Evolutionary conservation across 495 filamentous ascomycete species (phyloP), one percentile per base, ranked within the genome.

Genomic region (Xylaria scruposa): DNA sequence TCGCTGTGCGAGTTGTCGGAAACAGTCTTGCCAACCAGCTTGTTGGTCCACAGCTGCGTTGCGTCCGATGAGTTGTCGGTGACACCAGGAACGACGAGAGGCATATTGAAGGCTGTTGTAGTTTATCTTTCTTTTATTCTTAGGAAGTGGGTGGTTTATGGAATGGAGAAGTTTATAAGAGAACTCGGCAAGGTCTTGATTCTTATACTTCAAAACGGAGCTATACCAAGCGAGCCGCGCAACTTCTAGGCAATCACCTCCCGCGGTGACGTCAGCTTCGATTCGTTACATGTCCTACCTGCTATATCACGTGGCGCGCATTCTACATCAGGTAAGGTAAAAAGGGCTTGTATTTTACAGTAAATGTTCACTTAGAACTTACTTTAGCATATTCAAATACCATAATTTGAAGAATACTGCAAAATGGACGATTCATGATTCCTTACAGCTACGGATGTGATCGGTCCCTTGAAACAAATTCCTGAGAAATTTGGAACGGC

Each of bases 11-110:
- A 58, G 36, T 78, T 72, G 0, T 87, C 85, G 19, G 74, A 76
- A 6, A 86, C 72, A 6, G 88, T 93, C 89, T 95, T 95, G 71
- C 93, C 92, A 64, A 90, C 88, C 19, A 95, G 84, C 85, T 93
- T 93, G 79, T 85, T 88, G 53, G 81, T 81, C 93, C 93, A 95
- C 72, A 91, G 88, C 49, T 87, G 82, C 72, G 89, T 89, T 78
- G 83, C 80, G 76, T 87, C 84, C 40, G 49, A 63, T 13, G 81
- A 78, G 80, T 84, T 86, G 77, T 85, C 87, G 72, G 76, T 79
- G 83, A 94, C 83, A 77, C 89, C 91, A 17, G 92, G 92, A 21
- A 94, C 88, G 77, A 95, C 90, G 82, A 95, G 92, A 85, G 93
- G 93, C 93, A 95, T 95, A 51, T 76, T 91, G 70, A 44, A 58